phyloP scores from a whole-genome alignment of 2,329 filamentous ascomycete species.

The Clarireedia homoeocarpa region DNA sequence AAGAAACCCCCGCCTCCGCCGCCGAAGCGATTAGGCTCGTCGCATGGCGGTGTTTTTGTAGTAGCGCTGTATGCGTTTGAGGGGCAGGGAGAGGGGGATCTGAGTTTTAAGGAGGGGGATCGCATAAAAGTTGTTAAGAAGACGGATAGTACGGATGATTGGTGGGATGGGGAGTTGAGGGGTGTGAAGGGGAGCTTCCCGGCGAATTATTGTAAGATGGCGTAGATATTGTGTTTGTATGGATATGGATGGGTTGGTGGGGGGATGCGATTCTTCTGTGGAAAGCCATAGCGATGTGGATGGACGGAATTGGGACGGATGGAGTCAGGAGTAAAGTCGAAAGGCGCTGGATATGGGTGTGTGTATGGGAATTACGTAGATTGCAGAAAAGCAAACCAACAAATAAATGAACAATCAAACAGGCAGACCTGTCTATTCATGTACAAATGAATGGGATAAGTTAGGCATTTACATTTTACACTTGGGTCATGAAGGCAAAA shows the following conservation, averaged over 20 bases:
- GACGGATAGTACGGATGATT: conserved; percentile 73
- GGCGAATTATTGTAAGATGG: conserved; percentile 65
- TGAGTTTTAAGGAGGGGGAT: conserved; percentile 71
- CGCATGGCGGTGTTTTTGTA: conserved; percentile 37
- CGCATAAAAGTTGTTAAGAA: conserved; percentile 69
- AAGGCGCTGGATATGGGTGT: neutral
- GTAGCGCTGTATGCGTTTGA: conserved; percentile 70
- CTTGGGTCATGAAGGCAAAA: too few species aligned
- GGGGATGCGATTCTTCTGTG: neutral
- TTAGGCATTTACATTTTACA: too few species aligned
- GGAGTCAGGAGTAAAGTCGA: too few species aligned
- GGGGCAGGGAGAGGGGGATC: conserved; percentile 60
- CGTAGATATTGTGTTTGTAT: neutral
- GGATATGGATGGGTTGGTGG: neutral
- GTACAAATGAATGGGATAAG: too few species aligned
- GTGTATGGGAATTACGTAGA: too few species aligned
- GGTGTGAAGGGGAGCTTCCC: conserved; percentile 68
- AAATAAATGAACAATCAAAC: too few species aligned
- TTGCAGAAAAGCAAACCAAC: too few species aligned
- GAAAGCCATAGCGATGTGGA: neutral
- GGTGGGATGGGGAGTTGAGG: conserved; percentile 75
- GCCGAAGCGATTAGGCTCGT: conserved; percentile 46
- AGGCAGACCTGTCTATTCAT: too few species aligned
- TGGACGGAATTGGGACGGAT: too few species aligned
- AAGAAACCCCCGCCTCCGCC: conserved; percentile 68